Evolutionary conservation across 352 stramenopile species (phyloP), one percentile per base, ranked within the genome.

Genomic region (Aphanomyces stellatus): DNA sequence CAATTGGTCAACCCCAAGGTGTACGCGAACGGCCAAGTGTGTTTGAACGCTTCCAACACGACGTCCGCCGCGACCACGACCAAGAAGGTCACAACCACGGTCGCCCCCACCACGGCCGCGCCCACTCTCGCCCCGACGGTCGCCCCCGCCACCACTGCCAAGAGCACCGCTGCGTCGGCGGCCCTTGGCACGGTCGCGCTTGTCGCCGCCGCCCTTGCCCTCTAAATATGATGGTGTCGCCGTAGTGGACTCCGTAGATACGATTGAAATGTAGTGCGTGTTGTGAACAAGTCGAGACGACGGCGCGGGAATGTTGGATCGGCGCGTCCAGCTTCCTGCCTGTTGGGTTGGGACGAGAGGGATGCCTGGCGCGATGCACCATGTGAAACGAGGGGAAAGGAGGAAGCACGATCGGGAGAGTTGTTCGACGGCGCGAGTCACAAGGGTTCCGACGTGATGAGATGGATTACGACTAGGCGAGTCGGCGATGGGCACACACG

Each of bases 1-100:
- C 13, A 42, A 11, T 40, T 67, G 41, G 22, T 17, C 28, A 67
- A 67, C n/a, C 24, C 28, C 25, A 41, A 41, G 2, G 17, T 24
- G 17, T 67, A 59, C 33, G 41, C 30, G 5, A 67, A 67, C 49
- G 60, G 60, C 24, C 10, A 28, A 30, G 19, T 67, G n/a, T 67
- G 60, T 33, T 13, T 17, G 31, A 51, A n/a, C 42, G 28, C 13
- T 4, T 24, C 6, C 41, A 33, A 6, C 37, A 64, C 31, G 27
- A 41, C 30, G 15, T 27, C 53, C 8, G 5, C 46, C 7, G 27
- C 17, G 7, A 59, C 51, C 22, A 59, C 51, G 25, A 59, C 51
- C 27, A 64, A 49, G 37, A 17, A 31, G 33, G 22, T 15, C 17
- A n/a, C 53, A 5, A 62, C 53, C 11, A 62, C 19, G 53, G 53